A percentile compares a stretch with the other conserved stretches of the same genome.
These are phyloP conservation scores for Linum tenue DNA, from an alignment of 345 rosid genomes.

Conservation along the genomic window DNA sequence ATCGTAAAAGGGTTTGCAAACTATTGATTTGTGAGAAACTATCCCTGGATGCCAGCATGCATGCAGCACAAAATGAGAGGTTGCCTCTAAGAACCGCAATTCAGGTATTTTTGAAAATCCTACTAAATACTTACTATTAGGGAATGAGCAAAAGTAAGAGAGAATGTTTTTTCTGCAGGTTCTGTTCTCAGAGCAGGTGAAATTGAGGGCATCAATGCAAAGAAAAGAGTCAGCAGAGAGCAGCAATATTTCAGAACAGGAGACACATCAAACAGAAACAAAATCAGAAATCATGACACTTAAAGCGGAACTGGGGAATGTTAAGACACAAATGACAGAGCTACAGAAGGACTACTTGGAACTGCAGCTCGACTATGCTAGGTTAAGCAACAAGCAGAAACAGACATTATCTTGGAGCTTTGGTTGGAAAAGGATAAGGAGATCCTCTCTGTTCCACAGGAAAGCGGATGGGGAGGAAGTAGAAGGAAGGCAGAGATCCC, in stretches of 20 bases:
- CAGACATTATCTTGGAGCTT: slow-evolving; percentile 26
- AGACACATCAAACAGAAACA: slow-evolving; percentile 31
- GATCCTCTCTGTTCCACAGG: slow-evolving; percentile 28
- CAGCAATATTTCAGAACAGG: slow-evolving; percentile 32
- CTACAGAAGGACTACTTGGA: slow-evolving; percentile 52
- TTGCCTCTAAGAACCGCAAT: slow-evolving; percentile 67
- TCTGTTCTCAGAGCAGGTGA: slow-evolving; percentile 66
- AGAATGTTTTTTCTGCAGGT: slow-evolving; percentile 31
- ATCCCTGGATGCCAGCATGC: slow-evolving; percentile 83
- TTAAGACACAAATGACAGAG: slow-evolving; percentile 49
- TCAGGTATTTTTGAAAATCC: slow-evolving; percentile 43
- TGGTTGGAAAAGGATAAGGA: slow-evolving; percentile 49
- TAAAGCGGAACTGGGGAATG: slow-evolving; percentile 46
- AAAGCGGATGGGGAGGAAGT: slow-evolving; percentile 34
- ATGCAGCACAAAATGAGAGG: slow-evolving; percentile 86
- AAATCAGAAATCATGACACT: slow-evolving; percentile 39
- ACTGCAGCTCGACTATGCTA: slow-evolving; percentile 51
- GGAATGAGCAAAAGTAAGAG: neutral
- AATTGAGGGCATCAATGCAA: slow-evolving; percentile 61
- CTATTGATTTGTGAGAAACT: slow-evolving; percentile 62
- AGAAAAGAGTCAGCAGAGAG: slow-evolving; percentile 37
- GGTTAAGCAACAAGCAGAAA: slow-evolving; percentile 40
- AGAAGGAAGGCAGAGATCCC: slow-evolving; percentile 19
- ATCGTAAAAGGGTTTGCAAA: slow-evolving; percentile 65
- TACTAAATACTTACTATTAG: neutral